Evolutionary conservation across 2,329 filamentous ascomycete genomes (phyloP).

Genomic region (Microsporum ferrugineum): DNA sequence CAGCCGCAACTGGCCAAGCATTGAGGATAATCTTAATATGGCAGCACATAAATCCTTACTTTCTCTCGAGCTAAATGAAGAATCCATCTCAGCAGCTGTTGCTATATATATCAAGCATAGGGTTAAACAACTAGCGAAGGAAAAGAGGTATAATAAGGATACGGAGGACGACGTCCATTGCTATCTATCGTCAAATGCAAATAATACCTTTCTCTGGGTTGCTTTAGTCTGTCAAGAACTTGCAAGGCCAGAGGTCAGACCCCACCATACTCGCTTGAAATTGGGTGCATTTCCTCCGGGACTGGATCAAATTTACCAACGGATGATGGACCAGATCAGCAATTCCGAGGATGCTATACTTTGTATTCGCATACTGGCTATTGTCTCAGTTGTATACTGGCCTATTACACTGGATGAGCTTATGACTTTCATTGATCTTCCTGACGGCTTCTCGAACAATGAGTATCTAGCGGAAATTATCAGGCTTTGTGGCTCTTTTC

Average conservation of each 20-base stretch:
- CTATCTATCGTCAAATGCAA: conserved; percentile 10
- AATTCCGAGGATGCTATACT: conserved; percentile 20
- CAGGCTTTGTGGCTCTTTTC: conserved; percentile 18
- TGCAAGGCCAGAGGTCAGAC: not conserved
- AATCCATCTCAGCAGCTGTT: not conserved
- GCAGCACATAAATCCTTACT: not conserved
- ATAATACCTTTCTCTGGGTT: conserved; percentile 33
- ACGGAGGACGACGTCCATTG: not conserved
- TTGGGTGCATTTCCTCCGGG: conserved; percentile 16
- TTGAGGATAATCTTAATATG: conserved; percentile 24
- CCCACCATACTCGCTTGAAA: conserved; percentile 5
- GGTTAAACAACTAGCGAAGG: not conserved
- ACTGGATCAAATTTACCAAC: conserved; percentile 15
- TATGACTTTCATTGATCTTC: conserved; percentile 12
- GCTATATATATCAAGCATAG: not conserved
- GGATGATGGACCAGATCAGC: conserved; percentile 22
- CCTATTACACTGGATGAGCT: conserved; percentile 29
- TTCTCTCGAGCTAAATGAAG: not conserved
- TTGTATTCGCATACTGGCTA: conserved; percentile 28
- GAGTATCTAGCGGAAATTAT: conserved; percentile 12
- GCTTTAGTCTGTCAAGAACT: conserved; percentile 26
- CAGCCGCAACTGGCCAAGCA: conserved; percentile 33
- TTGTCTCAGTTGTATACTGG: conserved; percentile 23
- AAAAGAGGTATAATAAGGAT: not conserved
- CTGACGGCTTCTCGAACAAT: conserved; percentile 14